Conservation (phyloP, 108 stramenopile species). For the Fistulifera solaris region DNA sequence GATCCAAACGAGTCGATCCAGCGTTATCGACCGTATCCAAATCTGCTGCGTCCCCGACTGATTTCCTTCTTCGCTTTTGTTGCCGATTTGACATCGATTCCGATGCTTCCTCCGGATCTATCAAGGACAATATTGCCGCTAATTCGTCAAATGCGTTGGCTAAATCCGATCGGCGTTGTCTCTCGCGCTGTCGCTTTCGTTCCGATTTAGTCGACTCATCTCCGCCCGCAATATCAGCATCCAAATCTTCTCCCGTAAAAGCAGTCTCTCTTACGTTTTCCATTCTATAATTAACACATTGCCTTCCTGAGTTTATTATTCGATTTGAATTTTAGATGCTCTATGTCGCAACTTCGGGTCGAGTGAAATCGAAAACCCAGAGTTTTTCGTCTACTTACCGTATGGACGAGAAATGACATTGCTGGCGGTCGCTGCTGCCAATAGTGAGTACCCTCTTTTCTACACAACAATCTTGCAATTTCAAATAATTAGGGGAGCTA, state of each 20-base stretch:
- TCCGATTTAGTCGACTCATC: slow-evolving; percentile 26
- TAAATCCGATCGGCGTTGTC: slow-evolving; percentile 65
- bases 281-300: no score
- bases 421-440: no score
- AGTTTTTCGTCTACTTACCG: no score
- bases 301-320: no score
- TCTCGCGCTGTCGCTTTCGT: slow-evolving; percentile 73
- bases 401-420: no score
- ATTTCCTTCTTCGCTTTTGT: slow-evolving; percentile 1
- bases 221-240: slow-evolving; percentile 8
- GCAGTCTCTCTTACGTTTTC: no score
- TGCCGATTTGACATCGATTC: slow-evolving; percentile 2
- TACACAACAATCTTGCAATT: no score
- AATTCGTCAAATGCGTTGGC: slow-evolving; percentile 66
- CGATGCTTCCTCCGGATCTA: slow-evolving; percentile 41
- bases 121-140: slow-evolving; percentile 47
- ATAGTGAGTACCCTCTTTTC: no score
- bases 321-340: no score
- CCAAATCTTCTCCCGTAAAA: background rate
- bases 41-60: background rate
- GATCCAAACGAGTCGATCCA: slow-evolving; percentile 32
- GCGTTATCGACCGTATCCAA: slow-evolving; percentile 13
- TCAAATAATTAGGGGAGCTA: no score
- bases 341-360: no score
- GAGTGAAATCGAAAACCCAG: no score